Base-by-base conservation (phyloP, 2,329 filamentous ascomycete species). In the Talaromyces pinophilus region DNA sequence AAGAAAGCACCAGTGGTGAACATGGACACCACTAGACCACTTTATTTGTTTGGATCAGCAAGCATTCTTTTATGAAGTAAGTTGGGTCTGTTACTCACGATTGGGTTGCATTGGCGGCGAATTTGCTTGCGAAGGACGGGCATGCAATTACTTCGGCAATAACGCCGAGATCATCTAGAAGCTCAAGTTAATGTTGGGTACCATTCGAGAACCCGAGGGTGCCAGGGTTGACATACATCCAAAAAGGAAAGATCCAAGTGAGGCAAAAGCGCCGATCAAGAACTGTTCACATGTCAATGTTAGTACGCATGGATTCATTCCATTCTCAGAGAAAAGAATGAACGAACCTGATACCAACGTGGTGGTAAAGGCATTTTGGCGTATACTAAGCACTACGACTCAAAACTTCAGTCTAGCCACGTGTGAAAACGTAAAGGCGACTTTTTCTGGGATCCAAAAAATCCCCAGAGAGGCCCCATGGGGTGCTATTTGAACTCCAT, bases 1-100 rank as follows among this genome's bases (percentile, higher is more conserved):
- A 90, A 85, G 78, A 92, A 92, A 25, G 90, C 90, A 54, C 91
- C 87, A 2, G 85, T 89, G 0, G 91, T 94, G 76, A 94, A 93
- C 67, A 93, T 84, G 1, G 90, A 91, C 0, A 93, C 91, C 0
- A 92, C 89, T 3, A 90, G 86, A 63, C 90, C 90, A 44, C 84
- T 35, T 55, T 88, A 59, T 38, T 48, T n/a, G 5, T 10, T 46
- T 33, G 42, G 6, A 8, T 61, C 15, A 61, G 59, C 6, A 46
- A 50, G 13, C 11, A 30, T 40, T 22, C 8, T 50, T 13, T 62
- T 1, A 35, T 61, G 44, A 62, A 52, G 3, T 19, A 11, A 38
- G 17, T 40, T 38, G 28, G 19, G 13, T 19, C 17, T 6, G 35
- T 25, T n/a, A 66, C 75, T 70, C 42, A 78, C 76, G 67, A 75